Percentiles rank a stretch among this genome's conserved stretches.
These are phyloP conservation scores for Blastobotrys serpentis DNA, from an alignment of 1,139 yeast species.

Conservation along the genomic window DNA sequence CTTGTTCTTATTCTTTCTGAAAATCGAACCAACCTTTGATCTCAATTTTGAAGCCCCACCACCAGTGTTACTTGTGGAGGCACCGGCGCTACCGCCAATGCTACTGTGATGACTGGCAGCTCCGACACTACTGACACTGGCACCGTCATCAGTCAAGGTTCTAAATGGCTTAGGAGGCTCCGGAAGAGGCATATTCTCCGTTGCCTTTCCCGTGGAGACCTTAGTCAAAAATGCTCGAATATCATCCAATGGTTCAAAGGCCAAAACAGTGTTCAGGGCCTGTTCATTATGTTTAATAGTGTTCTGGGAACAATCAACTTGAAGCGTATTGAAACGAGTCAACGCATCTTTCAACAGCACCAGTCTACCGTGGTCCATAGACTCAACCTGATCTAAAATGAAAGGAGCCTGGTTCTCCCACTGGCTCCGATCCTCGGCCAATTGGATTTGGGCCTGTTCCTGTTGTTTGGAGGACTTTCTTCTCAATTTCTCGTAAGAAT, in stretches of 20 bases:
- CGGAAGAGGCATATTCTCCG: slow-evolving; percentile 5
- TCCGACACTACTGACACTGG: slow-evolving; percentile 12
- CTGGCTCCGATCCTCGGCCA: slow-evolving; percentile 32
- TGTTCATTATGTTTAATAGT: slow-evolving; percentile 51
- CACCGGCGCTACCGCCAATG: slow-evolving; percentile 17
- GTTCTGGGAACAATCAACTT: slow-evolving; percentile 39
- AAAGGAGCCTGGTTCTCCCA: slow-evolving; percentile 83
- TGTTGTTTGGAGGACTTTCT: slow-evolving; percentile 21
- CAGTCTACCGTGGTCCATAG: slow-evolving; percentile 66
- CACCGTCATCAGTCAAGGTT: slow-evolving; percentile 10
- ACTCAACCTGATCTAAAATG: slow-evolving; percentile 73
- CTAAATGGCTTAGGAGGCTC: slow-evolving; percentile 10
- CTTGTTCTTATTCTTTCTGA: slow-evolving; percentile 39
- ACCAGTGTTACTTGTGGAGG: slow-evolving; percentile 15
- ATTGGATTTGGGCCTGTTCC: slow-evolving; percentile 28
- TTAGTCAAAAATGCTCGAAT: slow-evolving; percentile 56
- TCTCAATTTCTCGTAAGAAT: slow-evolving; percentile 24
- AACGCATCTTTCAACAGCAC: slow-evolving; percentile 66
- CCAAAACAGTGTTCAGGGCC: slow-evolving; percentile 63
- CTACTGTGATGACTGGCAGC: slow-evolving; percentile 29
- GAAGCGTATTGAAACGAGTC: slow-evolving; percentile 64
- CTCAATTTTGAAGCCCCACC: slow-evolving; percentile 46
- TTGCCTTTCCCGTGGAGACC: slow-evolving; percentile 29
- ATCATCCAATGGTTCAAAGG: slow-evolving; percentile 59
- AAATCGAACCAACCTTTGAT: slow-evolving; percentile 82